Conservation (phyloP, 345 rosid species). For the Eucalyptus pauciflora region DNA sequence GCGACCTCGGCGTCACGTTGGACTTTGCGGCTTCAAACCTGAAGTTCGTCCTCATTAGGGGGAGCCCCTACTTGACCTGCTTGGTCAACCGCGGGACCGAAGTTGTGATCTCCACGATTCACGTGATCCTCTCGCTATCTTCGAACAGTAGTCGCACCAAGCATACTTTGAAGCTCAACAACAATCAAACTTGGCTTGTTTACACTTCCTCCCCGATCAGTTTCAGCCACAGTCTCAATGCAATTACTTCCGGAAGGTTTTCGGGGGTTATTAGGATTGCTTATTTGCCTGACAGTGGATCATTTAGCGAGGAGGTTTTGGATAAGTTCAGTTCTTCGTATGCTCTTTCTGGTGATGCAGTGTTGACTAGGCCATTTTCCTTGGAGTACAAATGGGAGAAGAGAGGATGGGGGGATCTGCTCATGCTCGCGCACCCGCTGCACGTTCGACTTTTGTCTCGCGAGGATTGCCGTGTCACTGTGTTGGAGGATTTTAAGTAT, state of each 20-base stretch:
- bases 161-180: constrained; percentile 54
- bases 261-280: constrained; percentile 57
- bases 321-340: constrained; percentile 81
- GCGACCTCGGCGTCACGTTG: constrained; percentile 66
- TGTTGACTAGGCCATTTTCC: constrained; percentile 51
- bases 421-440: constrained; percentile 83
- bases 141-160: constrained; percentile 40
- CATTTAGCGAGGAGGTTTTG: constrained; percentile 34
- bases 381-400: constrained; percentile 78
- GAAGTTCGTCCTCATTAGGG: constrained; percentile 67
- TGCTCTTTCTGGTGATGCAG: constrained; percentile 68
- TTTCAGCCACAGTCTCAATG: constrained; percentile 24
- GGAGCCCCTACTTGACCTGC: constrained; percentile 74
- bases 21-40: constrained; percentile 57
- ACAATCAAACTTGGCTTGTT: constrained; percentile 74
- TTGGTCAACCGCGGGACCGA: constrained; percentile 25
- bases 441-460: constrained; percentile 46
- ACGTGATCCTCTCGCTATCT: constrained; percentile 50
- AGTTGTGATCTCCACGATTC: constrained; percentile 53
- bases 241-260: constrained; percentile 31
- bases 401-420: constrained; percentile 85
- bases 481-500: constrained; percentile 50
- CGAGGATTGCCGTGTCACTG: constrained; percentile 15
- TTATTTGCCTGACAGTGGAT: constrained; percentile 24
- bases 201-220: constrained; percentile 60